Percentiles rank a stretch among this genome's conserved stretches.
phyloP scores from a whole-genome alignment of 352 stramenopile species.

The Globisporangium nunn region DNA sequence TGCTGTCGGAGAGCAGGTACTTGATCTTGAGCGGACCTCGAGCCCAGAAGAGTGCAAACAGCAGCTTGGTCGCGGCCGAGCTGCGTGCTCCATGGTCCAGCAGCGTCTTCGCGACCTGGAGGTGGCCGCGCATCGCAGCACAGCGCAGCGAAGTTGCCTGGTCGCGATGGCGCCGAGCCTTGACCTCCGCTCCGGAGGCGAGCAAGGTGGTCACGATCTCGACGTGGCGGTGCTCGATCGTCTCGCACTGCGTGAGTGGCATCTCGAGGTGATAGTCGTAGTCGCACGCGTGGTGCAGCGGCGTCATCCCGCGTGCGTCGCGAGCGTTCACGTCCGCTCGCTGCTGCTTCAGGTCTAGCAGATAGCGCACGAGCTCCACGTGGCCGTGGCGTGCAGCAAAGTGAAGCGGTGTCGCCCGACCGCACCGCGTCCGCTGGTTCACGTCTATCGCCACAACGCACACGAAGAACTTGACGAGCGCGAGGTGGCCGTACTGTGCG shows the following conservation, averaged over 20 bases:
- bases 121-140: constrained; percentile 24
- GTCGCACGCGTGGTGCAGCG: constrained; percentile 29
- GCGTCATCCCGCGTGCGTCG: constrained; percentile 28
- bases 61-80: constrained; percentile 11
- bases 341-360: constrained; percentile 13
- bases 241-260: constrained; percentile 11
- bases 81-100: constrained; percentile 23
- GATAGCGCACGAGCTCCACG: constrained; percentile 15
- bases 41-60: constrained; percentile 16
- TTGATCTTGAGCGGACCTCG: constrained; percentile 24
- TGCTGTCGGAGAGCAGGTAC: constrained; percentile 13
- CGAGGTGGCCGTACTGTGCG: constrained; percentile 16
- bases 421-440: constrained; percentile 7
- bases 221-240: constrained; percentile 13
- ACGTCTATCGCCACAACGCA: constrained; percentile 15
- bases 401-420: constrained; percentile 13
- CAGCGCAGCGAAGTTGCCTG: constrained; percentile 23
- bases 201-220: constrained; percentile 21
- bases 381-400: constrained; percentile 16
- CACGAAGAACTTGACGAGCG: constrained; percentile 20
- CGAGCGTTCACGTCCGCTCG: constrained; percentile 14
- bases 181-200: constrained; percentile 14
- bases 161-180: constrained; percentile 12
- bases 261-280: constrained; percentile 17
- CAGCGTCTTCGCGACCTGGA: constrained; percentile 22